These are phyloP conservation scores for Saussurea involucrata DNA, from an alignment of 129 eudicot genomes.

Conservation along the genomic window DNA sequence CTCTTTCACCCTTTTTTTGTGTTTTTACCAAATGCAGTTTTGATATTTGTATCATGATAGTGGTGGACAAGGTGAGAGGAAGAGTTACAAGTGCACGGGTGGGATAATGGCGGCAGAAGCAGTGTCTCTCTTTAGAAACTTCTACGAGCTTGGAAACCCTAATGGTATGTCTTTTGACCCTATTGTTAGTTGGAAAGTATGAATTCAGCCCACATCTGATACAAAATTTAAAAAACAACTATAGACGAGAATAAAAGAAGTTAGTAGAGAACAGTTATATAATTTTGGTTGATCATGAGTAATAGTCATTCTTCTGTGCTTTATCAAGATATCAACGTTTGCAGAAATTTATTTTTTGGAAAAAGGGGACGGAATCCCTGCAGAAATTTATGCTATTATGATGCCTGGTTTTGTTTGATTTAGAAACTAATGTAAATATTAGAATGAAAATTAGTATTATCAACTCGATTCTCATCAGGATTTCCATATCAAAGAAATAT, in stretches of 20 bases:
- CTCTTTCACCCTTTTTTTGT: background rate
- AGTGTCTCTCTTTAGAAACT: slow-evolving; percentile 60
- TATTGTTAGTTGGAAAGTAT: background rate
- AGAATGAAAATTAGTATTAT: background rate
- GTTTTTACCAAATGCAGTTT: background rate
- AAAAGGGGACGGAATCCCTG: too few species aligned
- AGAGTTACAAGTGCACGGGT: slow-evolving; percentile 72
- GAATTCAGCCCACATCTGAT: background rate
- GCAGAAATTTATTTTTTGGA: too few species aligned
- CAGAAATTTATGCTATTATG: too few species aligned
- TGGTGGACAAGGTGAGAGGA: slow-evolving; percentile 24
- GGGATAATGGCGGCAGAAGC: slow-evolving; percentile 92
- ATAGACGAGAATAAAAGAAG: background rate
- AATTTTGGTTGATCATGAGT: background rate
- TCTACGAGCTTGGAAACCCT: slow-evolving; percentile 94
- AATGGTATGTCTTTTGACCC: slow-evolving; percentile 42
- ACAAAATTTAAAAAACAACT: background rate
- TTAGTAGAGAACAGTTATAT: background rate
- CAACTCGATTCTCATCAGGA: background rate
- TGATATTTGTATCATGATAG: slow-evolving; percentile 20
- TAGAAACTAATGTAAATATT: background rate
- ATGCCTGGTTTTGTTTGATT: background rate
- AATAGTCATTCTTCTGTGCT: background rate
- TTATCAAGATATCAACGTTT: background rate
- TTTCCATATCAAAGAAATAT: background rate